Conservation (phyloP, 2,329 filamentous ascomycete genomes). For the Apiospora kogelbergensis region DNA sequence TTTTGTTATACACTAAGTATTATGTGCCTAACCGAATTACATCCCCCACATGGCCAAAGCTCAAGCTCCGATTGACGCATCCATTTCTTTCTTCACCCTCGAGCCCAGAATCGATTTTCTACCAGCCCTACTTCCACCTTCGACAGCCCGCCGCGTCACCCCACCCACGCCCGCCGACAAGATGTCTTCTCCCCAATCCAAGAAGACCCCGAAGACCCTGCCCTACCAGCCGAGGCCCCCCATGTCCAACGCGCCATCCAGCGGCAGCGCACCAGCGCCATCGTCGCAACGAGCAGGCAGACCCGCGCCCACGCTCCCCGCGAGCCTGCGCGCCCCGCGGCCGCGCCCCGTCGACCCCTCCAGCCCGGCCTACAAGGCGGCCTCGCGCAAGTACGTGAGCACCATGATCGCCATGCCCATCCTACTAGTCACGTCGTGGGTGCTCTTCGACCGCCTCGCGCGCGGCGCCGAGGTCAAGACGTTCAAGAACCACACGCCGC, state of each 20-base stretch:
- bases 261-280: background rate
- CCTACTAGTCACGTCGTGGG: conserved; percentile 54
- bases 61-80: background rate
- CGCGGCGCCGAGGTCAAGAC: conserved; percentile 24
- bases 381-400: conserved; percentile 45
- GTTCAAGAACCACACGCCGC: conserved; percentile 7
- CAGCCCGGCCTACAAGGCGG: conserved; percentile 37
- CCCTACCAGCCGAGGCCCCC: background rate
- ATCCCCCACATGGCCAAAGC: background rate
- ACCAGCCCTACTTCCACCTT: background rate
- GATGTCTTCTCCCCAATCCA: background rate
- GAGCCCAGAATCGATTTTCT: too few species aligned
- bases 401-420: conserved; percentile 54
- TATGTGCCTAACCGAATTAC: too few species aligned
- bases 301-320: conserved; percentile 1
- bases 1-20: too few species aligned
- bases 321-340: conserved; percentile 12
- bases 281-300: background rate
- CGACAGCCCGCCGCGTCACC: background rate
- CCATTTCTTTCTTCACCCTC: too few species aligned
- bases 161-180: background rate
- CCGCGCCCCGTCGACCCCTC: conserved; percentile 28
- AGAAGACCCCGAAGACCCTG: background rate
- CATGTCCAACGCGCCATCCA: background rate
- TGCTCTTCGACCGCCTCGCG: conserved; percentile 44